These are phyloP conservation scores for Apiotrichum porosum DNA, from an alignment of 1,284 basidiomycete species.

Conservation along the genomic window DNA sequence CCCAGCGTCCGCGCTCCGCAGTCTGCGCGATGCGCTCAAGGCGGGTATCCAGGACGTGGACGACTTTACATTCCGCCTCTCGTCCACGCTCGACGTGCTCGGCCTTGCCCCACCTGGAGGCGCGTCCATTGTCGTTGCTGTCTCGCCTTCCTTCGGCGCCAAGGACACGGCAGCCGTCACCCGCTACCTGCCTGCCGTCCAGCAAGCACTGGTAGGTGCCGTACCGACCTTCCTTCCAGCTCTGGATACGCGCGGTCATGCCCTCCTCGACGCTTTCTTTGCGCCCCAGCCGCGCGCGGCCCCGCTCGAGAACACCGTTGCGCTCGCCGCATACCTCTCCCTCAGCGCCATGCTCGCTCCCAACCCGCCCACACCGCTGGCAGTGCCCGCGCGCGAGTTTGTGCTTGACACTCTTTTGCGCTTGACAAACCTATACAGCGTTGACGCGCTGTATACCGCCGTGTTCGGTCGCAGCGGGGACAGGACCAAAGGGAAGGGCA, in stretches of 20 bases:
- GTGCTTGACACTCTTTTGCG: constrained; percentile 52
- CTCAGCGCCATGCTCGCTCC: constrained; percentile 24
- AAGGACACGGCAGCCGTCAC: constrained; percentile 5
- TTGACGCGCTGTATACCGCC: constrained; percentile 60
- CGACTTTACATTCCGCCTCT: constrained; percentile 14
- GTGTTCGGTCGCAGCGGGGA: not conserved
- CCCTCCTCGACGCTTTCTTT: constrained; percentile 30
- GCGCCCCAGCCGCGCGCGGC: constrained; percentile 8
- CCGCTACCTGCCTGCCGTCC: constrained; percentile 32
- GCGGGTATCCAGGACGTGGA: constrained; percentile 25
- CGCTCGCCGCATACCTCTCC: constrained; percentile 29
- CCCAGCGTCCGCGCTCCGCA: constrained; percentile 16
- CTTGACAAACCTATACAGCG: constrained; percentile 59
- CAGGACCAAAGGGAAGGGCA: constrained; percentile 6
- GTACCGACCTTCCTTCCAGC: constrained; percentile 63
- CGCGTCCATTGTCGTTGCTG: not conserved
- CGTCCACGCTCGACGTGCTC: constrained; percentile 1
- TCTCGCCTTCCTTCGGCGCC: not conserved
- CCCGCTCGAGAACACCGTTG: constrained; percentile 12
- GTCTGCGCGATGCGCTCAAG: constrained; percentile 29
- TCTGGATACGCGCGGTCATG: constrained; percentile 52
- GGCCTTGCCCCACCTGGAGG: constrained; percentile 3
- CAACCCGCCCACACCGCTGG: constrained; percentile 8
- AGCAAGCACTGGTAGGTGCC: constrained; percentile 22
- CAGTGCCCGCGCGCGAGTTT: constrained; percentile 24